Evolutionary conservation across 108 stramenopile species (phyloP), one percentile per base, ranked within the genome.

Genomic region (Chaetoceros muelleri): DNA sequence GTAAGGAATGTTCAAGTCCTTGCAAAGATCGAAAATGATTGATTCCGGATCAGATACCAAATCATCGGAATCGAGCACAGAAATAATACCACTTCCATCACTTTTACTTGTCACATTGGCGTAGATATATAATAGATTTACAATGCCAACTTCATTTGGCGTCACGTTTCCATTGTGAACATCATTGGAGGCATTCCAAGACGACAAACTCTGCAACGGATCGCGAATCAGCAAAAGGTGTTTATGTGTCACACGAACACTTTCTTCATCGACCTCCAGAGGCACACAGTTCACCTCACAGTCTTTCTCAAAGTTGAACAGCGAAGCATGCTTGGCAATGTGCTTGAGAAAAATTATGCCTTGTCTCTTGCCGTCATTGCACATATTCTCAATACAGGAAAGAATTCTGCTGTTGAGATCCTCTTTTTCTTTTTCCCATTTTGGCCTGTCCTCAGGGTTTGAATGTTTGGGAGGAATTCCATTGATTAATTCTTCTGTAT

Each of bases 271-370:
- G 16, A 16, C 1, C 44, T n/a, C 44, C 44, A 26, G 7, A 52
- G 24, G 30, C 16, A 46, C 58, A 1, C 19, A 31, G 18, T 73
- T 63, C 30, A 62, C 19, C 47, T 73, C 62, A 50, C 30, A 69
- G 45, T 89, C 69, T 28, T 70, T 69, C 25, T 77, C 72, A 52
- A 87, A 85, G 54, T 87, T 74, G 53, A 84, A 85, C 0, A 82
- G 49, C 28, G 46, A 50, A 1, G 72, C 44, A 61, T 93, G 87
- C 54, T 96, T 95, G 1, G 91, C 87, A 82, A 96, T 93, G 76
- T 96, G 94, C 67, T 96, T 96, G 56, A 76, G 71, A 65, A 94
- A 94, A 17, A 93, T 60, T 7, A 90, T 67, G 1, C 82, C 78
- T n/a, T 29, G 55, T 28, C 71, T 70, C 7, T 57, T 28, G 17